These are phyloP conservation scores for Polygonum aviculare DNA, from an alignment of 148 eudicot genomes.

Conservation along the genomic window DNA sequence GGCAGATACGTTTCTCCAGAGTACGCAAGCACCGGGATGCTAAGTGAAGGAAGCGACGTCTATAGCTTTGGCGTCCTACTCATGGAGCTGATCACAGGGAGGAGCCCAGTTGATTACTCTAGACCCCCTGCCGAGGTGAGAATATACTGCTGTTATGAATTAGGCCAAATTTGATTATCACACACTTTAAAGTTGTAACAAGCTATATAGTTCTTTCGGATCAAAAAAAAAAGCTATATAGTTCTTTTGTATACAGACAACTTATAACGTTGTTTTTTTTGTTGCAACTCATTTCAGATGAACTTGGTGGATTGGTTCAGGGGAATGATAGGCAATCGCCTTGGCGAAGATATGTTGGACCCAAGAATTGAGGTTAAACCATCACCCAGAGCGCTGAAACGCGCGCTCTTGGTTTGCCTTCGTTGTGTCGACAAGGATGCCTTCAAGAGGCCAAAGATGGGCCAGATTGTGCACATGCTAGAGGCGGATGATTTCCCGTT, in stretches of 20 bases:
- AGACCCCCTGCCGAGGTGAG: conserved; percentile 89
- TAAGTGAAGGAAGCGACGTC: conserved; percentile 78
- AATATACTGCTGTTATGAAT: too few species aligned
- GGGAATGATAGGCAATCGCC: conserved; percentile 74
- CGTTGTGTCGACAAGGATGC: conserved; percentile 87
- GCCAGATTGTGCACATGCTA: conserved; percentile 96
- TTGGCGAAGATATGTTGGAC: conserved; percentile 72
- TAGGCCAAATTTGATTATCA: too few species aligned
- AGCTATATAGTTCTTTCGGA: too few species aligned
- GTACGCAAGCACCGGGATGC: conserved; percentile 99
- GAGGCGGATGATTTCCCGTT: conserved; percentile 91
- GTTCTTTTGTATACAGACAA: background rate
- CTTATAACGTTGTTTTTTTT: background rate
- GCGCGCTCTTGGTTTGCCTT: conserved; percentile 78
- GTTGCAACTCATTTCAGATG: conserved; percentile 48
- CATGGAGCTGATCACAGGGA: conserved; percentile 87
- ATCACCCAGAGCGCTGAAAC: conserved; percentile 65
- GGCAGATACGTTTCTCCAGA: conserved; percentile 93
- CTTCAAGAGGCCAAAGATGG: conserved; percentile 89
- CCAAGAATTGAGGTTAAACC: conserved; percentile 50
- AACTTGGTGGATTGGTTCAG: conserved; percentile 98
- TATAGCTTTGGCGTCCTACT: conserved; percentile 91
- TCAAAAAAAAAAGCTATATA: too few species aligned
- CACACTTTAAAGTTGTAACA: too few species aligned
- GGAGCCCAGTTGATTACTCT: conserved; percentile 81